Evolutionary conservation across 345 rosid genomes (phyloP), one percentile per base, ranked within the genome.

Genomic region (Trapa bicornis): DNA sequence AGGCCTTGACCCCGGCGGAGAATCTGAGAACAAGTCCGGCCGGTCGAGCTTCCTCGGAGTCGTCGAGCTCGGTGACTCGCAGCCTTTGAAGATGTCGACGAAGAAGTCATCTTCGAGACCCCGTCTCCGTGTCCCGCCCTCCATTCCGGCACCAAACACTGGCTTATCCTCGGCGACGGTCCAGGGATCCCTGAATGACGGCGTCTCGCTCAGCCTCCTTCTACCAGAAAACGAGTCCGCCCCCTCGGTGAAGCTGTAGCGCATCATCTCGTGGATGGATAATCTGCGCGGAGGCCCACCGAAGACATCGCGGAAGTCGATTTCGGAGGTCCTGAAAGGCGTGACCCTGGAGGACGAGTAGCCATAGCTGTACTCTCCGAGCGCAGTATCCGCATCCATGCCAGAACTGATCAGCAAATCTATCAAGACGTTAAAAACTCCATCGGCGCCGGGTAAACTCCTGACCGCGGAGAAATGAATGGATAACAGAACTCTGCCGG

Each of bases 211-310:
- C 11, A 53, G 6, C 36, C 66, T 53, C 10, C 75, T 0, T 14
- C 48, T 22, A 37, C 3, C 1, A 11, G 37, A 62, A 61, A 43
- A 15, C 11, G 76, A 52, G 67, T 78, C 82, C 22, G 78, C 16
- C 2, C 67, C 48, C 67, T 85, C 86, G 29, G 65, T 70, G 72
- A 79, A 80, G 76, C 96, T 80, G 61, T 66, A 62, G 63, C 63
- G 63, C 33, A 83, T 73, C 37, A 52, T 65, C 75, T 89, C 83
- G 17, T 82, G 82, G 47, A 68, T 14, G 0, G 84, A 86, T 0
- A 84, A 74, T 66, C 88, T 72, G 75, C 87, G 74, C 0, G 98
- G 96, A 3, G 92, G 96, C 35, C 96, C 98, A 29, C 98, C 96
- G 58, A 92, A 92, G 39, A 89, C 98, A 38, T 88, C 96, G 1